These are phyloP conservation scores for Hippophae tibetana DNA, from an alignment of 306 rosid species.

Conservation along the genomic window DNA sequence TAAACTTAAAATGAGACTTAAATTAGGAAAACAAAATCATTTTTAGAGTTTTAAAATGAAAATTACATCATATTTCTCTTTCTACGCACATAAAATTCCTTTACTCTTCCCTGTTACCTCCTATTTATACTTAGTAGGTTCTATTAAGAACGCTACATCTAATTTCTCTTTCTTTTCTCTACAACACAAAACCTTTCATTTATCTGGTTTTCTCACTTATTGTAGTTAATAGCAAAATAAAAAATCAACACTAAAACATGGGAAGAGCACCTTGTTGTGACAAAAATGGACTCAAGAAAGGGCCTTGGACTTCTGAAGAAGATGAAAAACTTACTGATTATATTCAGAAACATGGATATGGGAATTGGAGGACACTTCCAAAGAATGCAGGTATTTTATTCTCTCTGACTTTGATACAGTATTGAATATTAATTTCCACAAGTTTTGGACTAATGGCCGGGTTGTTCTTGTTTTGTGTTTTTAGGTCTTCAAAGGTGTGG, in stretches of 20 bases:
- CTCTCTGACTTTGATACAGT: background rate
- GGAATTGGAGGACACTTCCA: slow-evolving; percentile 95
- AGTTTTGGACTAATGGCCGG: too few species aligned
- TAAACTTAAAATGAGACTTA: too few species aligned
- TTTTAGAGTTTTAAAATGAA: too few species aligned
- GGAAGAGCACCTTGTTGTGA: slow-evolving; percentile 97
- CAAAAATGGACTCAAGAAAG: slow-evolving; percentile 82
- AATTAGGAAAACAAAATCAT: too few species aligned
- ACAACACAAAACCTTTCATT: background rate
- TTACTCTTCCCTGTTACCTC: background rate
- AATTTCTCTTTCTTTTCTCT: background rate
- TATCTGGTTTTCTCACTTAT: background rate
- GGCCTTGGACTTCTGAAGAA: slow-evolving; percentile 94
- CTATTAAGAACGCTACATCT: slow-evolving; percentile 34
- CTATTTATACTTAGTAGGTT: slow-evolving; percentile 48
- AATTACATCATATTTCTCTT: too few species aligned
- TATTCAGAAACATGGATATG: slow-evolving; percentile 79
- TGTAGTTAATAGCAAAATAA: background rate
- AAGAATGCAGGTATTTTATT: slow-evolving; percentile 69
- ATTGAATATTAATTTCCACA: too few species aligned
- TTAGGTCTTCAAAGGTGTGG: slow-evolving; percentile 91
- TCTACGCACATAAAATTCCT: too few species aligned
- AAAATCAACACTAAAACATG: slow-evolving; percentile 23
- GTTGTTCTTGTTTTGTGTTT: background rate
- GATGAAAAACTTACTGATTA: slow-evolving; percentile 68